A percentile compares a stretch with the other conserved stretches of the same genome.
These are phyloP conservation scores for Akanthomyces uredinophilus DNA, from an alignment of 2,329 filamentous ascomycete genomes.

Conservation along the genomic window DNA sequence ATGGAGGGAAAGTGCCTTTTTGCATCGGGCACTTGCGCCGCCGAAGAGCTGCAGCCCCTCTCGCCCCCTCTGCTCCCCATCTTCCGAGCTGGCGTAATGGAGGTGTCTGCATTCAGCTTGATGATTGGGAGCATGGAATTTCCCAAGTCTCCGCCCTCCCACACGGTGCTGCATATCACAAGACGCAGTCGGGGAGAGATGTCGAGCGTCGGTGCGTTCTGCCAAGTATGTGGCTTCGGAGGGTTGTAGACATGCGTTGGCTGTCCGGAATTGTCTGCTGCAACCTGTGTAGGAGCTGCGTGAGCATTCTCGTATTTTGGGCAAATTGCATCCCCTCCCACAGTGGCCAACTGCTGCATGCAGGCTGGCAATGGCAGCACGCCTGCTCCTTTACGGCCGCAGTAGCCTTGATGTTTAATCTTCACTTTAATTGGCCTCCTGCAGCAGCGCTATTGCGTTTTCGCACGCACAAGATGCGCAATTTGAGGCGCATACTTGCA, in stretches of 20 bases:
- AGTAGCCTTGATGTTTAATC: not conserved
- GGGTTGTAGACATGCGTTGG: not conserved
- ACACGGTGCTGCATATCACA: not conserved
- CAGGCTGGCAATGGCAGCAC: not conserved
- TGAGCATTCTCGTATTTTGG: not conserved
- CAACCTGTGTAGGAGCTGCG: not conserved
- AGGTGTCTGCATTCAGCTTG: not conserved
- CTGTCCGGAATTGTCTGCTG: not conserved
- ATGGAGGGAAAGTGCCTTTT: no score
- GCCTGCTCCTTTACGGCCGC: not conserved
- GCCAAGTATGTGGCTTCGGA: constrained; percentile 7
- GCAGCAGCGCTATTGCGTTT: no score
- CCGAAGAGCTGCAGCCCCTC: no score
- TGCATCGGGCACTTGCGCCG: no score
- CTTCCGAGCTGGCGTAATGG: not conserved
- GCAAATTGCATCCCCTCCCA: not conserved
- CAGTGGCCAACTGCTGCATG: not conserved
- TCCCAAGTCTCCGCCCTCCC: not conserved
- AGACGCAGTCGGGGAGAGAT: not conserved
- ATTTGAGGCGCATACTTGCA: not conserved
- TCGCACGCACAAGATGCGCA: not conserved
- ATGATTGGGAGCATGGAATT: not conserved
- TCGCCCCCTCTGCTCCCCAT: no score
- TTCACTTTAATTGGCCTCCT: not conserved
- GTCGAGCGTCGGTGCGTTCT: not conserved